Evolutionary conservation across 257 asterid genomes (phyloP), one percentile per base, ranked within the genome.

Genomic region (Solanum sparsipilum): DNA sequence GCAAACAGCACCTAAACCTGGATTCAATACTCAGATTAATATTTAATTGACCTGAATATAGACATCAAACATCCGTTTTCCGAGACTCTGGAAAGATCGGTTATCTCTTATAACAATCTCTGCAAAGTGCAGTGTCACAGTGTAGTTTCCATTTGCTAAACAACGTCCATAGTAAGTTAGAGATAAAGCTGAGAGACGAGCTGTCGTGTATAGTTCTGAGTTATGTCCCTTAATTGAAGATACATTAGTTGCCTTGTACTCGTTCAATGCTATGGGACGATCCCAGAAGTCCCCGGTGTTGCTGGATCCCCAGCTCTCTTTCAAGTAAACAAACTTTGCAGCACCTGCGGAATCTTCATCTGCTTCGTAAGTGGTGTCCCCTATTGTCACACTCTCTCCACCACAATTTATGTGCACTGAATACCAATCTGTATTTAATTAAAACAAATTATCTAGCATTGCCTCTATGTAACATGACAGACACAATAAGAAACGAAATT

Each of bases 71-170:
- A 84, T 41, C 23, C 88, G 86, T 16, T 76, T 83, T 11, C 90
- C 90, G 32, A 83, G 90, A 84, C 87, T 83, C 10, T 13, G 78
- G 15, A 25, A 88, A 34, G 86, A 72, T 41, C 25, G 85, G 63
- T 58, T 44, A 39, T 88, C 70, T 60, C 78, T 84, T 52, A 88
- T 34, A 34, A 36, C 23, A 5, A 88, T 88, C 86, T 88, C 90
- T 1, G 88, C 88, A 73, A 88, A 88, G 48, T 84, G 90, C 75
- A 84, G 70, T 32, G 25, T 84, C 85, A 88, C 88, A 6, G 68
- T 88, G 32, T 88, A 84, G 81, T 63, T 84, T 74, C 85, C 88
- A 88, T 88, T 88, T 35, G 76, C 88, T 76, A 88, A 74, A 29
- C 90, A 88, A 23, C 52, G 86, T 13, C 81, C 86, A 21, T 74